Evolutionary conservation across 345 rosid species (phyloP).

Genomic region (Psidium friedrichsthalianum): DNA sequence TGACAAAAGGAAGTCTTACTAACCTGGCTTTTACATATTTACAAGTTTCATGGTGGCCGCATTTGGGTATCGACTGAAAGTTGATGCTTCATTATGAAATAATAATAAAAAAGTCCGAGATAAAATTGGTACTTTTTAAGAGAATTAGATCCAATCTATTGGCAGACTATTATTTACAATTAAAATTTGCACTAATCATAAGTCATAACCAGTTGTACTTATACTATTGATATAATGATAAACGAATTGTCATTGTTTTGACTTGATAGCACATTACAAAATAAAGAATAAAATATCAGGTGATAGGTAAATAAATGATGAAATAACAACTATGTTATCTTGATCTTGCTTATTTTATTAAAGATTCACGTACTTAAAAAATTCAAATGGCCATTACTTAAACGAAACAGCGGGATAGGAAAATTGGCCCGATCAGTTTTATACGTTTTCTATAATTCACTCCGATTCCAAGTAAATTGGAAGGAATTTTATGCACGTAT

Average conservation of each 20-base stretch:
- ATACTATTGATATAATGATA: no score
- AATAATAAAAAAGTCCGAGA: background rate
- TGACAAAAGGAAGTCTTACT: no score
- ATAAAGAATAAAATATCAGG: background rate
- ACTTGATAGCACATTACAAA: background rate
- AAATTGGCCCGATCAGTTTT: no score
- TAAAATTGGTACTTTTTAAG: background rate
- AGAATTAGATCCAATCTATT: background rate
- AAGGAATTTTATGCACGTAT: no score
- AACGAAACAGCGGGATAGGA: no score
- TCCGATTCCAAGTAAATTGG: no score
- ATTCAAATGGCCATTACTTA: no score
- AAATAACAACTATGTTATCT: background rate
- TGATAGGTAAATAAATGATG: background rate
- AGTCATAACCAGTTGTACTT: background rate
- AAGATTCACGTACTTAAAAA: no score
- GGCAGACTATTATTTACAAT: background rate
- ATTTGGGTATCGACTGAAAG: background rate
- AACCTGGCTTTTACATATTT: no score
- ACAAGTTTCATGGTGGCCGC: background rate
- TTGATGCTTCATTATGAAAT: background rate
- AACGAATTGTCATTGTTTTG: background rate
- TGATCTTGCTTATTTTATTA: background rate
- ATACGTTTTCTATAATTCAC: no score
- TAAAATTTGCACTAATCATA: background rate